A percentile compares a stretch with the other conserved stretches of the same genome.
These are phyloP conservation scores for Jamesozyma gamospora DNA, from an alignment of 805 yeast genomes.

Conservation along the genomic window DNA sequence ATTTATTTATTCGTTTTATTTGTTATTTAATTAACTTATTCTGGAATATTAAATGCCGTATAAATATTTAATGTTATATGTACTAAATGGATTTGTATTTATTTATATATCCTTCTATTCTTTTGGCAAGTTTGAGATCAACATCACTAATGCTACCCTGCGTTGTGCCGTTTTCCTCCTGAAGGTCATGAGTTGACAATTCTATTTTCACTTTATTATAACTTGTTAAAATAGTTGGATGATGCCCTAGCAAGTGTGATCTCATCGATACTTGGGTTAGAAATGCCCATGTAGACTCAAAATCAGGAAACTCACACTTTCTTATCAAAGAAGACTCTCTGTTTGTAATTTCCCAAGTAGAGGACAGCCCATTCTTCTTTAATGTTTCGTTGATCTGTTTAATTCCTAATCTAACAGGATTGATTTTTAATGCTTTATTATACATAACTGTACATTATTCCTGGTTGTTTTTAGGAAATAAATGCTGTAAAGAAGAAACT, in stretches of 20 bases:
- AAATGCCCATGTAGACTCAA: conserved; percentile 59
- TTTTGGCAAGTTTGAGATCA: conserved; percentile 50
- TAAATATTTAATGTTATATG: too few relatives aligned
- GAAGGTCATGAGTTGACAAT: conserved; percentile 56
- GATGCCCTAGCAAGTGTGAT: conserved; percentile 54
- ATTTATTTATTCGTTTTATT: background rate
- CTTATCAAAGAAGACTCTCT: conserved; percentile 1
- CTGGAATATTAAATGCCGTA: too few relatives aligned
- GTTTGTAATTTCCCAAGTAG: conserved; percentile 1
- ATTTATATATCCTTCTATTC: conserved; percentile 32
- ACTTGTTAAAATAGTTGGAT: conserved; percentile 56
- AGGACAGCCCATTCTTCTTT: background rate
- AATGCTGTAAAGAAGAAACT: too few relatives aligned
- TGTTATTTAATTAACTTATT: too few relatives aligned
- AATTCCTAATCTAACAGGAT: conserved; percentile 22
- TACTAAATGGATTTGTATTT: conserved; percentile 8
- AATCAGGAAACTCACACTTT: conserved; percentile 34
- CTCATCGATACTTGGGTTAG: conserved; percentile 47
- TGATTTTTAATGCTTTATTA: conserved; percentile 29
- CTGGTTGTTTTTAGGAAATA: too few relatives aligned
- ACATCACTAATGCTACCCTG: conserved; percentile 37
- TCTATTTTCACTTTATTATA: conserved; percentile 48
- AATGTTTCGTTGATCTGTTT: conserved; percentile 18
- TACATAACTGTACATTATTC: conserved; percentile 23
- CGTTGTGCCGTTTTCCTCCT: conserved; percentile 5